Conservation (phyloP, 331 rosid species). For the Acacia pycnantha region DNA sequence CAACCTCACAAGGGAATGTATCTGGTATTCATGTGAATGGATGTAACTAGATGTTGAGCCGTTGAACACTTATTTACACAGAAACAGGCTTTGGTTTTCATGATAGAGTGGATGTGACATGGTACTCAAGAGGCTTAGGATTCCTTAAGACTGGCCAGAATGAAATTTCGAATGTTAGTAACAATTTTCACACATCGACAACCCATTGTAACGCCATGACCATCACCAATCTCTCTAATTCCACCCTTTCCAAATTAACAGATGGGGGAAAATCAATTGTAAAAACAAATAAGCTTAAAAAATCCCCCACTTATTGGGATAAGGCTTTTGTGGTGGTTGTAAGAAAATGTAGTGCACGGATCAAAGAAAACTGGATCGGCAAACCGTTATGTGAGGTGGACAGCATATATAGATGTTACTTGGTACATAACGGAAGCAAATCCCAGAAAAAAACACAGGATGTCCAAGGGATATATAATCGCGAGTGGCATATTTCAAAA, state of each 20-base stretch:
- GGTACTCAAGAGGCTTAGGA: neutral
- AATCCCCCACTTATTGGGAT: neutral
- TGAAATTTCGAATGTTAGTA: neutral
- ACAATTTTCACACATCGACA: neutral
- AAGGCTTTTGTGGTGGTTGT: neutral
- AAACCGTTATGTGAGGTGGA: neutral
- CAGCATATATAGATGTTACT: constrained; percentile 10
- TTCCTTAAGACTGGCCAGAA: neutral
- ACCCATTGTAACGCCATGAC: neutral
- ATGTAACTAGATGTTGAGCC: neutral
- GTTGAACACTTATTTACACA: neutral
- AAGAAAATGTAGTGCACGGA: neutral
- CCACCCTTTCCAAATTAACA: neutral
- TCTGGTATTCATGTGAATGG: neutral
- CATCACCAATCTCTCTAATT: constrained; percentile 19
- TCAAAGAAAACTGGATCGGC: neutral
- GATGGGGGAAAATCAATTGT: neutral
- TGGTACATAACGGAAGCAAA: neutral
- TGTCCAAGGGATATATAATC: constrained; percentile 21
- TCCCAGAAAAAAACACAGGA: constrained; percentile 20
- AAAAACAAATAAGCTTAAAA: neutral
- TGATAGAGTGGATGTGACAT: neutral
- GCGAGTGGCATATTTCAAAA: constrained; percentile 38
- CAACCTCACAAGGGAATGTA: neutral
- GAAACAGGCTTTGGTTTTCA: neutral